Evolutionary conservation across 306 rosid species (phyloP), one percentile per base, ranked within the genome.

Genomic region (Urtica urens): DNA sequence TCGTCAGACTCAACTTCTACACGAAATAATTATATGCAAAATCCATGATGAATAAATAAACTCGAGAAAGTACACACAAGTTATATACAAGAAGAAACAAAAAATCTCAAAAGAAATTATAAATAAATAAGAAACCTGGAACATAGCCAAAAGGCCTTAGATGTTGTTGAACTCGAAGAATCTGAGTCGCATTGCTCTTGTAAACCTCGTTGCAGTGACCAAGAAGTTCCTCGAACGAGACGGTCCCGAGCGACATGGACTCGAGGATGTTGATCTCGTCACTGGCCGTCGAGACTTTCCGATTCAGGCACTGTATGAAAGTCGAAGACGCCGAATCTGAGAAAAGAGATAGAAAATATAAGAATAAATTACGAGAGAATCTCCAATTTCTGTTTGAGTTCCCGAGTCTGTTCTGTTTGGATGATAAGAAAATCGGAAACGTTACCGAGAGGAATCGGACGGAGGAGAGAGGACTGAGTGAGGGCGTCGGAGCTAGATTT

Each of bases 121-220:
- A 17, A 41, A 17, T 38, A 24, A 16, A 19, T 7, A n/a, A 12
- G 19, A 19, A 53, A 81, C 93, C 75, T 10, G 87, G 68, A 41
- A 48, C 58, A 43, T 71, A 76, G 12, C 88, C 88, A n/a, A 57
- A 20, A 60, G 61, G 63, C 43, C 49, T 57, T 15, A 84, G 80
- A 49, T 42, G 72, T 12, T 74, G 55, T 53, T 88, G 68, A 41
- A 88, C 75, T 27, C 72, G 55, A n/a, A 46, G 11, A 8, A 81
- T 59, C 54, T 78, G 78, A 38, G 48, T 9, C 15, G 74, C 71
- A 40, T 88, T 84, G 68, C 74, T 76, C 72, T 88, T 84, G 65
- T 63, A 74, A 21, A 88, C 59, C 65, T 88, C 97, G 11, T 67
- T 68, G 66, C 87, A 85, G 75, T 88, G 95, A 27, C 95, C 97